Conservation (phyloP, 2,329 filamentous ascomycete species). For the Penicillium palitans region DNA sequence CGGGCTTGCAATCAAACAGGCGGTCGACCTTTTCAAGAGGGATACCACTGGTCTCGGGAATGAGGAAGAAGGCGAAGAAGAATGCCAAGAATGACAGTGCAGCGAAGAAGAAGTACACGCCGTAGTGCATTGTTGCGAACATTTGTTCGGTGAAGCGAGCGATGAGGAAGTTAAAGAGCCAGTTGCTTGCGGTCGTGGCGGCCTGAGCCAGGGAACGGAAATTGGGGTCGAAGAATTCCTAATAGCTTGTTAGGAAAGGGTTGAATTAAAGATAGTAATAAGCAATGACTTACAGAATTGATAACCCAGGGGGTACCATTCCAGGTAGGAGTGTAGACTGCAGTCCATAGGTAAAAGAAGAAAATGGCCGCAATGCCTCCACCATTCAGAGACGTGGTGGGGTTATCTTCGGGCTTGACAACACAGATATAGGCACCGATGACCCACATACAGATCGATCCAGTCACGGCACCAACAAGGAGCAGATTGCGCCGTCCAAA, state of each 20-base stretch:
- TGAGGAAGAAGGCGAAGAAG: slow-evolving; percentile 61
- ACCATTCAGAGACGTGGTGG: slow-evolving; percentile 23
- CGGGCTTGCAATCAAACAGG: slow-evolving; percentile 52
- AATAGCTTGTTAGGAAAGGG: slow-evolving; percentile 10
- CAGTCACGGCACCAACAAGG: slow-evolving; percentile 62
- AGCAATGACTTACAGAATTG: slow-evolving; percentile 51
- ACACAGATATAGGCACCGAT: slow-evolving; percentile 37
- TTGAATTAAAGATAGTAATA: background rate
- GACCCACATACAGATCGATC: slow-evolving; percentile 46
- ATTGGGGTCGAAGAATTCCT: slow-evolving; percentile 71
- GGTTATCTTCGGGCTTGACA: slow-evolving; percentile 34
- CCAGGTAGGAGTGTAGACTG: slow-evolving; percentile 70
- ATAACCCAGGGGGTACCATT: slow-evolving; percentile 75
- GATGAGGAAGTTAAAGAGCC: slow-evolving; percentile 41
- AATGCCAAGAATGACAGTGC: slow-evolving; percentile 60
- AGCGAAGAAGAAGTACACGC: slow-evolving; percentile 70
- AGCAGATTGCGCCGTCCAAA: slow-evolving; percentile 63
- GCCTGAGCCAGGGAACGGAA: slow-evolving; percentile 70
- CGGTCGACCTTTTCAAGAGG: slow-evolving; percentile 66
- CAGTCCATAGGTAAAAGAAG: slow-evolving; percentile 75
- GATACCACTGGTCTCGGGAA: slow-evolving; percentile 67
- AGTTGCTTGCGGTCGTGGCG: slow-evolving; percentile 52
- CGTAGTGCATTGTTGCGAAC: slow-evolving; percentile 52
- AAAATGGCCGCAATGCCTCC: slow-evolving; percentile 49
- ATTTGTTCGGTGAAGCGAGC: slow-evolving; percentile 44